phyloP scores from a whole-genome alignment of 495 filamentous ascomycete genomes.

The Friedmanniomyces endolithicus region DNA sequence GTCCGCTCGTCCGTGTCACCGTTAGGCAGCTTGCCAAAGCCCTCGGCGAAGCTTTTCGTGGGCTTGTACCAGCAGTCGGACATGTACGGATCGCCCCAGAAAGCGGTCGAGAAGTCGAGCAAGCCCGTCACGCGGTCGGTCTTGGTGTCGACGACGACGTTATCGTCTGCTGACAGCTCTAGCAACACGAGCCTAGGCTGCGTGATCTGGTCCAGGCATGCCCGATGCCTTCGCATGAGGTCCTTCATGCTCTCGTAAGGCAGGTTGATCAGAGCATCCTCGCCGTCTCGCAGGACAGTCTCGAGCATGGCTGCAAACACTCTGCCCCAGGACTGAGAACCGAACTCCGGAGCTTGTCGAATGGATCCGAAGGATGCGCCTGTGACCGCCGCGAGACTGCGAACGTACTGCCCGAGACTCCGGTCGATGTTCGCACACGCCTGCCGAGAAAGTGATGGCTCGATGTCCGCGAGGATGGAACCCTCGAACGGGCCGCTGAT shows the following conservation, averaged over 20 bases:
- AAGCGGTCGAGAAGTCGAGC: slow-evolving; percentile 38
- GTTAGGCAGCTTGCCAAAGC: slow-evolving; percentile 29
- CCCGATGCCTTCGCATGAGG: slow-evolving; percentile 35
- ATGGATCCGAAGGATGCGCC: slow-evolving; percentile 37
- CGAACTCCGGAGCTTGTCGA: slow-evolving; percentile 36
- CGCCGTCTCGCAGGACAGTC: slow-evolving; percentile 50
- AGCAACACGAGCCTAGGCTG: slow-evolving; percentile 46
- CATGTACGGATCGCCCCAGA: slow-evolving; percentile 51
- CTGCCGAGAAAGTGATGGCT: slow-evolving; percentile 12
- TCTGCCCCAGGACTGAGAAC: slow-evolving; percentile 47
- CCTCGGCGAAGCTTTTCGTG: slow-evolving; percentile 36
- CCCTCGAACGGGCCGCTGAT: slow-evolving; percentile 40
- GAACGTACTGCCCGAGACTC: slow-evolving; percentile 31
- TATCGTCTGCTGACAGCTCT: slow-evolving; percentile 42
- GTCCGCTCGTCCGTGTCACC: slow-evolving; percentile 18
- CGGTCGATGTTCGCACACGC: slow-evolving; percentile 32
- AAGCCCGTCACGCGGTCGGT: slow-evolving; percentile 32
- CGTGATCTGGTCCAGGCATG: slow-evolving; percentile 43
- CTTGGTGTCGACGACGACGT: slow-evolving; percentile 45
- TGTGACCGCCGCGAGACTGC: slow-evolving; percentile 19
- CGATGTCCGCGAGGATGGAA: slow-evolving; percentile 33
- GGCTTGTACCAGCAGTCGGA: slow-evolving; percentile 38
- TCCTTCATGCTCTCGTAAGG: slow-evolving; percentile 53
- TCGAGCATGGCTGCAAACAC: slow-evolving; percentile 51
- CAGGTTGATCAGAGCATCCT: slow-evolving; percentile 55